phyloP scores from a whole-genome alignment of 2,329 filamentous ascomycete species.

The Epichloe sibirici region DNA sequence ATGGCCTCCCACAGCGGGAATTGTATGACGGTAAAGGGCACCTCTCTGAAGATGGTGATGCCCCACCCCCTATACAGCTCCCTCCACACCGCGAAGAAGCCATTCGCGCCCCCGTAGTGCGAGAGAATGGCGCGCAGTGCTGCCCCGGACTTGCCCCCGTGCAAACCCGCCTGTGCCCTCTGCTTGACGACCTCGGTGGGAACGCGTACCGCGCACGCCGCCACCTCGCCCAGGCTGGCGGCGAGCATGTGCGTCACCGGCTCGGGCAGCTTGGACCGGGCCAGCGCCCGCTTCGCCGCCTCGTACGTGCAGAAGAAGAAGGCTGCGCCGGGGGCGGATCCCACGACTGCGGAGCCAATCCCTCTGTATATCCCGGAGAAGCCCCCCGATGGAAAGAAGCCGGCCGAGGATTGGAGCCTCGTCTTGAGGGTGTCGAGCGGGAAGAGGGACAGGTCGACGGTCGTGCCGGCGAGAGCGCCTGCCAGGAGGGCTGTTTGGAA shows the following conservation, averaged over 20 bases:
- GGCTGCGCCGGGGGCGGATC: slow-evolving; percentile 84
- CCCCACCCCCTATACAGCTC: slow-evolving; percentile 88
- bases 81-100: slow-evolving; percentile 51
- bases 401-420: slow-evolving; percentile 70
- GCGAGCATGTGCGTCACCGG: slow-evolving; percentile 65
- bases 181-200: slow-evolving; percentile 97
- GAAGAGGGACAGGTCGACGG: slow-evolving; percentile 92
- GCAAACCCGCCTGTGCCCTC: slow-evolving; percentile 77
- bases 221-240: slow-evolving; percentile 76
- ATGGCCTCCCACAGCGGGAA: slow-evolving; percentile 94
- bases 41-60: slow-evolving; percentile 88
- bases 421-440: slow-evolving; percentile 99
- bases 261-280: slow-evolving; percentile 23
- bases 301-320: slow-evolving; percentile 98
- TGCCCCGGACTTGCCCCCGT: slow-evolving; percentile 54
- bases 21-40: slow-evolving; percentile 94
- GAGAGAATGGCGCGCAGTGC: slow-evolving; percentile 60
- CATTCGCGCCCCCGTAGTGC: slow-evolving; percentile 25
- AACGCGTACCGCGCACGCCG: slow-evolving; percentile 83
- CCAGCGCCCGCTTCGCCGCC: slow-evolving; percentile 42
- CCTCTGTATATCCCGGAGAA: slow-evolving; percentile 89
- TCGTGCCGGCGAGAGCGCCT: slow-evolving; percentile 84
- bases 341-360: slow-evolving; percentile 77
- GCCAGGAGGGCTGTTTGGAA: slow-evolving; percentile 58
- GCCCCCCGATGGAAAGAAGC: slow-evolving; percentile 78